Percentiles rank a stretch among this genome's conserved stretches.
phyloP scores from a whole-genome alignment of 768 basidiomycete species.

The Lentinus tigrinus region DNA sequence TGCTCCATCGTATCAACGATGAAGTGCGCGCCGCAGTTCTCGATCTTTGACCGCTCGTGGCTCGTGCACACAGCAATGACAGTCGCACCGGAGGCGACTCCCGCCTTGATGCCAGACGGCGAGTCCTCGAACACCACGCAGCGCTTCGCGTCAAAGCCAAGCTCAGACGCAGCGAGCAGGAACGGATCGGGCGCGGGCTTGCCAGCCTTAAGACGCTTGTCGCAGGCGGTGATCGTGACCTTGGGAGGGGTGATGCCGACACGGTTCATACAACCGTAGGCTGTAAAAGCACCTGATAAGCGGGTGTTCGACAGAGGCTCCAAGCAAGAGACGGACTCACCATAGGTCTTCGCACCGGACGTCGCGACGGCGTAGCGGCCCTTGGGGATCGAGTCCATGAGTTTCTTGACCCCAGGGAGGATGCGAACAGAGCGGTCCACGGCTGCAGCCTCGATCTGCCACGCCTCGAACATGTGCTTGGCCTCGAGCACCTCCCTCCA shows the following conservation, averaged over 20 bases:
- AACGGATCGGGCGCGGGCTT: slow-evolving; percentile 64
- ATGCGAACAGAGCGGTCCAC: slow-evolving; percentile 67
- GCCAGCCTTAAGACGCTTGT: slow-evolving; percentile 65
- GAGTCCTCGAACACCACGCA: slow-evolving; percentile 81
- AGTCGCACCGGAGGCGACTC: slow-evolving; percentile 68
- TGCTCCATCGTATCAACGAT: slow-evolving; percentile 55
- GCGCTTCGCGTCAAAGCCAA: slow-evolving; percentile 53
- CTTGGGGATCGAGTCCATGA: slow-evolving; percentile 64
- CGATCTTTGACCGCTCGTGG: slow-evolving; percentile 55
- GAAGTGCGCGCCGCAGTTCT: slow-evolving; percentile 55
- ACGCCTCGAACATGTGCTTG: slow-evolving; percentile 41
- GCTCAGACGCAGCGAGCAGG: slow-evolving; percentile 57
- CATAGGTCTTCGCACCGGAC: slow-evolving; percentile 69
- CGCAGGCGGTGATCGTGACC: slow-evolving; percentile 75
- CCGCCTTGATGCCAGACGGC: slow-evolving; percentile 61
- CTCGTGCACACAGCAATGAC: slow-evolving; percentile 77
- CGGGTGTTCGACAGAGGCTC: background rate
- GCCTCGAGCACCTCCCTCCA: background rate
- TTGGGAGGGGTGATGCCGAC: slow-evolving; percentile 66
- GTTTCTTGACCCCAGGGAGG: slow-evolving; percentile 62
- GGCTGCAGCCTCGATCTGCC: slow-evolving; percentile 53
- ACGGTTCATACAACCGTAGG: slow-evolving; percentile 64
- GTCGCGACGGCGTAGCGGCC: slow-evolving; percentile 71
- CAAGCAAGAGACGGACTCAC: slow-evolving; percentile 32
- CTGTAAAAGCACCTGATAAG: slow-evolving; percentile 29